Conservation (phyloP, 768 basidiomycete genomes). For the Trametes meyenii region DNA sequence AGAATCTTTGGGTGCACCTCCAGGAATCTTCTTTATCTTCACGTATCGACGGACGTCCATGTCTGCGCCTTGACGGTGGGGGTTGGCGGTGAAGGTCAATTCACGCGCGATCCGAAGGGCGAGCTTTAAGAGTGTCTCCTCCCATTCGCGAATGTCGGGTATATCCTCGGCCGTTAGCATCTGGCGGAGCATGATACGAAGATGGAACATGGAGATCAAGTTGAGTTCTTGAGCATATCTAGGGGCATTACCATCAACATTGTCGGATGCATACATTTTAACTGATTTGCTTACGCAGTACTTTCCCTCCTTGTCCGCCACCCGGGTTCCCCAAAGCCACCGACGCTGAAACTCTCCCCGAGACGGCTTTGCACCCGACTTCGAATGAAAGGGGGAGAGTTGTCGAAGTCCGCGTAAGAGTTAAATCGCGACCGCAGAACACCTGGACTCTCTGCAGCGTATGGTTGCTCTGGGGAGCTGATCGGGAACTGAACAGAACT, state of each 20-base stretch:
- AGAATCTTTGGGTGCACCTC: conserved; percentile 87
- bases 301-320: conserved; percentile 91
- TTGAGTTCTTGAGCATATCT: conserved; percentile 88
- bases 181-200: conserved; percentile 89
- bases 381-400: conserved; percentile 76
- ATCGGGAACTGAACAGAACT: conserved; percentile 84
- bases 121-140: conserved; percentile 76
- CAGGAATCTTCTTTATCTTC: conserved; percentile 98
- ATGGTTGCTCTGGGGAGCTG: conserved; percentile 68
- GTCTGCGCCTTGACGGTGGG: conserved; percentile 82
- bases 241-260: conserved; percentile 11
- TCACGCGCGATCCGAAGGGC: conserved; percentile 86
- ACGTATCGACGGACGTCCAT: conserved; percentile 96
- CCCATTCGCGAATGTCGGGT: conserved; percentile 86
- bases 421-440: conserved; percentile 64
- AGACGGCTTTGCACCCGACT: conserved; percentile 83
- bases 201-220: conserved; percentile 82
- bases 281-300: conserved; percentile 66
- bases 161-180: conserved; percentile 83
- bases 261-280: background rate
- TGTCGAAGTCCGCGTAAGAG: conserved; percentile 74
- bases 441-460: conserved; percentile 58
- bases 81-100: conserved; percentile 71
- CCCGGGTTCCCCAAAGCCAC: conserved; percentile 58
- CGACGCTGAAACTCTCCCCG: conserved; percentile 45